These are phyloP conservation scores for Hyaloscypha hepaticicola DNA, from an alignment of 495 filamentous ascomycete species.

Conservation along the genomic window DNA sequence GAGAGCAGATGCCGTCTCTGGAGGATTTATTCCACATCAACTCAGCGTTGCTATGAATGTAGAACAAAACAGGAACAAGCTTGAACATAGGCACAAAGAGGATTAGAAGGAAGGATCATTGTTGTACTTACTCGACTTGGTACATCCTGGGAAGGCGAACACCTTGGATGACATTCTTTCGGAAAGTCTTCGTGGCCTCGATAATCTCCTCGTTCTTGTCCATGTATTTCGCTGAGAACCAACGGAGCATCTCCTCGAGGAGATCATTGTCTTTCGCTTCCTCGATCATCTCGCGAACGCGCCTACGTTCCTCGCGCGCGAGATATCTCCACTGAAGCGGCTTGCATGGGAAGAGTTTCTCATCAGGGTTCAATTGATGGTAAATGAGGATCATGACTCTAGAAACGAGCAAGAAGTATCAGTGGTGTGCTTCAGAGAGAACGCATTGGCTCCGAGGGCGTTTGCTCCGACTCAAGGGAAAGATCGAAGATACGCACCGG, in stretches of 20 bases:
- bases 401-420: neutral
- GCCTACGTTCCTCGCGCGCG: neutral
- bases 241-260: neutral
- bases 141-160: neutral
- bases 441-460: neutral
- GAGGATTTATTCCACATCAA: neutral
- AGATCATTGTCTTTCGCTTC: neutral
- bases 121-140: neutral
- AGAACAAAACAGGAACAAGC: too few species aligned
- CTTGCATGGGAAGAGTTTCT: neutral
- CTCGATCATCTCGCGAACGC: neutral
- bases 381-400: neutral
- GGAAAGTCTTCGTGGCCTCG: neutral
- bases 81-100: too few species aligned
- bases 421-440: neutral
- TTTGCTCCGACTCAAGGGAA: neutral
- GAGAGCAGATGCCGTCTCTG: neutral
- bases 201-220: neutral
- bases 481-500: neutral
- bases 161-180: neutral
- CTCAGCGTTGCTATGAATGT: neutral
- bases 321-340: neutral
- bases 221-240: neutral
- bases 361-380: neutral
- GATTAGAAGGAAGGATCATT: too few species aligned